Percentiles rank a stretch among this genome's conserved stretches.
phyloP scores from a whole-genome alignment of 2,329 filamentous ascomycete genomes.

The Claviceps citrina region DNA sequence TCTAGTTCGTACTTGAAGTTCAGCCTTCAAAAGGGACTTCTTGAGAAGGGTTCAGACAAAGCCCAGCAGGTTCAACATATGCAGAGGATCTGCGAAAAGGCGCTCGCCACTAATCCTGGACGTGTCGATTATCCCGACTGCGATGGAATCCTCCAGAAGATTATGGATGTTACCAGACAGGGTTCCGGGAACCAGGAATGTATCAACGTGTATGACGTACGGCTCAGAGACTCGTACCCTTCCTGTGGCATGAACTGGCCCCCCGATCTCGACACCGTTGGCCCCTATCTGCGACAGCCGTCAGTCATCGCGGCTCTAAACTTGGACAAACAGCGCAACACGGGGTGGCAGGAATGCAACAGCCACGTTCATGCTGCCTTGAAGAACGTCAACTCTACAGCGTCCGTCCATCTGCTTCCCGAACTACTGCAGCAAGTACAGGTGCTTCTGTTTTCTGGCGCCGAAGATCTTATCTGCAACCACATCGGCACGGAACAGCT shows the following conservation, averaged over 20 bases:
- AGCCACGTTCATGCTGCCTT: slow-evolving; percentile 64
- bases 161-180: slow-evolving; percentile 50
- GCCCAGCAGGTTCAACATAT: slow-evolving; percentile 53
- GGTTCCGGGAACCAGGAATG: slow-evolving; percentile 45
- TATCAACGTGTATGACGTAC: slow-evolving; percentile 94
- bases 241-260: slow-evolving; percentile 98
- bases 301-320: slow-evolving; percentile 72
- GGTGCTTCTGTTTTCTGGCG: slow-evolving; percentile 79
- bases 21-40: slow-evolving; percentile 59
- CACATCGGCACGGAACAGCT: slow-evolving; percentile 84
- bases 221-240: slow-evolving; percentile 62
- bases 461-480: slow-evolving; percentile 93
- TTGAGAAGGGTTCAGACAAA: slow-evolving; percentile 49
- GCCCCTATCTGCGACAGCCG: slow-evolving; percentile 67
- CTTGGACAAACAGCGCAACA: slow-evolving; percentile 63
- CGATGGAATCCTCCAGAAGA: slow-evolving; percentile 58
- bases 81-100: slow-evolving; percentile 52
- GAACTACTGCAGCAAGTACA: slow-evolving; percentile 62
- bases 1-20: slow-evolving; percentile 77
- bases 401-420: slow-evolving; percentile 61
- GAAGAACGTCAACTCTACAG: slow-evolving; percentile 51
- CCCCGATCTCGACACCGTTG: slow-evolving; percentile 62
- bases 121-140: slow-evolving; percentile 55
- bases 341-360: slow-evolving; percentile 85
- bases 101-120: slow-evolving; percentile 30